Percentiles rank a stretch among this genome's conserved stretches.
Conservation (phyloP, 768 basidiomycete genomes). For the Hypsizygus marmoreus region DNA sequence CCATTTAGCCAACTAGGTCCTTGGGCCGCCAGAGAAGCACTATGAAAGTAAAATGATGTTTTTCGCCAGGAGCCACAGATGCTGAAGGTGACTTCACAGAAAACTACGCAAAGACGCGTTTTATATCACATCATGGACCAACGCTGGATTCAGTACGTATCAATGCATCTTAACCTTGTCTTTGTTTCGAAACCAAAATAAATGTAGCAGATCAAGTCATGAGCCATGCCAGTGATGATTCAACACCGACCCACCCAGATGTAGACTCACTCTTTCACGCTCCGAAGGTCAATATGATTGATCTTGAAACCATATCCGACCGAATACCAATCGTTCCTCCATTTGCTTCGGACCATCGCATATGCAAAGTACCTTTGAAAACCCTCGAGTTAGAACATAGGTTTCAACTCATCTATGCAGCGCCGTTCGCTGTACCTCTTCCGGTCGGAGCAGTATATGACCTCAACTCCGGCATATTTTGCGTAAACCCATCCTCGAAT, state of each 20-base stretch:
- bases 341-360: conserved; percentile 45
- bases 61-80: neutral
- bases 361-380: conserved; percentile 23
- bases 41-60: conserved; percentile 12
- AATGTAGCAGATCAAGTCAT: conserved; percentile 39
- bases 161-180: conserved; percentile 12
- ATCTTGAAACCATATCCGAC: conserved; percentile 44
- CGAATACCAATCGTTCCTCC: conserved; percentile 51
- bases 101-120: conserved; percentile 49
- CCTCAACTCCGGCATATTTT: conserved; percentile 38
- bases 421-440: conserved; percentile 30
- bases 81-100: conserved; percentile 25
- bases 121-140: conserved; percentile 59
- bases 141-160: conserved; percentile 55
- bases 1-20: too few relatives aligned
- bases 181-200: neutral
- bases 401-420: conserved; percentile 18
- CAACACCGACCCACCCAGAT: neutral
- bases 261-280: neutral
- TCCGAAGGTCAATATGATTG: conserved; percentile 47
- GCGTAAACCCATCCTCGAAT: conserved; percentile 45
- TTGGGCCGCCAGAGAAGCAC: conserved; percentile 8
- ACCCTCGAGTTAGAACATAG: neutral
- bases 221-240: conserved; percentile 26
- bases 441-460: conserved; percentile 48